Evolutionary conservation across 75 land plant genomes (phyloP).

Genomic region (Selaginella moellendorffii): DNA sequence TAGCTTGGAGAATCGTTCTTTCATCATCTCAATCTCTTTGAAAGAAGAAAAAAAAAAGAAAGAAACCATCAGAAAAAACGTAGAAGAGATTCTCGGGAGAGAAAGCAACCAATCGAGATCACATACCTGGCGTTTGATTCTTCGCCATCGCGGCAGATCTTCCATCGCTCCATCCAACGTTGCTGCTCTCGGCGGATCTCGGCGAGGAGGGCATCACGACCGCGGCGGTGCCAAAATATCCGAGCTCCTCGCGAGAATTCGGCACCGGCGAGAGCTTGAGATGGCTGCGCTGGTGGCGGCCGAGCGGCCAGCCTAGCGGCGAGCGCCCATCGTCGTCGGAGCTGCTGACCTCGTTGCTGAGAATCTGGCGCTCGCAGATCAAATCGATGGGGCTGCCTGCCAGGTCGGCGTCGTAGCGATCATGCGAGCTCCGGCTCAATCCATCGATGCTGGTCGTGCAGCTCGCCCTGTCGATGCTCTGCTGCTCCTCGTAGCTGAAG

Average conservation of each 20-base stretch:
- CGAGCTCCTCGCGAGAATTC: neutral
- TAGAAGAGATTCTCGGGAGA: too few relatives aligned
- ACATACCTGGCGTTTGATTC: too few relatives aligned
- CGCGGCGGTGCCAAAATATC: too few relatives aligned
- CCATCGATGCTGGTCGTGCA: neutral
- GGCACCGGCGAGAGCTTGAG: neutral
- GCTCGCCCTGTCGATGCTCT: neutral
- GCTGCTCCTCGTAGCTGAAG: neutral
- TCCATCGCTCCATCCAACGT: too few relatives aligned
- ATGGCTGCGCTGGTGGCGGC: neutral
- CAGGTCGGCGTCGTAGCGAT: neutral
- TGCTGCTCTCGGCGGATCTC: neutral
- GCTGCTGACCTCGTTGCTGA: neutral
- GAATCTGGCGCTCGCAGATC: neutral
- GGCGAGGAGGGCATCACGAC: neutral
- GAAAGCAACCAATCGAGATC: too few relatives aligned
- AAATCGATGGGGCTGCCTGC: neutral
- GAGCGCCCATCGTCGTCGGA: neutral
- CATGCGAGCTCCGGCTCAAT: neutral
- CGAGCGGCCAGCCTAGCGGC: neutral
- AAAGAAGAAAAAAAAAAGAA: too few relatives aligned
- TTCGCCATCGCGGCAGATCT: too few relatives aligned
- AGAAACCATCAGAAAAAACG: too few relatives aligned
- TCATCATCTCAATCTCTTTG: constrained; percentile 58
- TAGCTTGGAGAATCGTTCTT: constrained; percentile 61